Evolutionary conservation across 1,139 yeast species (phyloP), one percentile per base, ranked within the genome.

Genomic region (Arxiozyma heterogenica): DNA sequence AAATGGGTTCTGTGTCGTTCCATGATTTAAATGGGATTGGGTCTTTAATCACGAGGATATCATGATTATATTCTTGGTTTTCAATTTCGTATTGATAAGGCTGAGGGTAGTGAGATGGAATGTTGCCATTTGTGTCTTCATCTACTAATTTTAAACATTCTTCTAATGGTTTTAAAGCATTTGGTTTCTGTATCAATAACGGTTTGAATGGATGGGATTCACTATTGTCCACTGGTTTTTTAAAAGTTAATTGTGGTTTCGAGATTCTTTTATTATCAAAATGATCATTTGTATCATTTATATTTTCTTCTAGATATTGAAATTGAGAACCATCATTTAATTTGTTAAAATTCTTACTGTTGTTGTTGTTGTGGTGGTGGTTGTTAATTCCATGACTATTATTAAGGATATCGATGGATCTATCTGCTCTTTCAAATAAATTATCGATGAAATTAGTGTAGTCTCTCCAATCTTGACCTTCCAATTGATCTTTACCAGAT

Each of bases 71-170:
- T 50, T 82, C 81, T 56, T 82, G 86, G 43, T 76, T 71, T 61
- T 77, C 77, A 45, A 94, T 93, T 69, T 94, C 98, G 49, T 73
- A 69, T 55, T 75, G 81, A 64, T 94, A 94, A 0, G 99, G 99
- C 54, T 94, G 95, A 11, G 77, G 76, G 65, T 82, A 86, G 66
- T 82, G 87, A 4, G 80, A 75, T 3, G 88, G 86, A 39, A 73
- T 73, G 15, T 72, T 70, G 3, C 67, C 71, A 15, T 68, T 72
- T 1, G 59, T 76, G 39, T 34, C 39, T 12, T 34, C 49, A 53
- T 69, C 77, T 25, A 71, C 73, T 54, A 86, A 60, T 44, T 65
- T 61, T 49, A 77, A 59, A 1, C 82, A 71, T 44, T 83, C 81
- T 44, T 81, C 81, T 21, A 82, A 75, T 0, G 88, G 71, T 47